A percentile compares a stretch with the other conserved stretches of the same genome.
Conservation (phyloP, 2,329 filamentous ascomycete species). For the Fusarium neocosmosporiellum region DNA sequence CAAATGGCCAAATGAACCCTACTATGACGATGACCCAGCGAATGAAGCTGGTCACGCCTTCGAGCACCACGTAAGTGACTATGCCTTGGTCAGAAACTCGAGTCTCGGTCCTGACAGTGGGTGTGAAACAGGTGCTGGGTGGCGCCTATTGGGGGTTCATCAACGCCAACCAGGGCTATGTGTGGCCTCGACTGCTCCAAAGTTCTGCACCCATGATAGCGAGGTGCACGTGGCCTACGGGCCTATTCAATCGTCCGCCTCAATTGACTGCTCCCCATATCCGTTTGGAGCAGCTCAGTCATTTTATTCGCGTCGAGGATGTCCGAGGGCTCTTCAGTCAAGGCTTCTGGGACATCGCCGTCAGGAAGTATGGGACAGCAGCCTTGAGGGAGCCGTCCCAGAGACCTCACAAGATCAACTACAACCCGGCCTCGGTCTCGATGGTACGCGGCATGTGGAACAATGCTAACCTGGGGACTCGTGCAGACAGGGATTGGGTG, state of each 20-base stretch:
- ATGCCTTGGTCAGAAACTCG: neutral
- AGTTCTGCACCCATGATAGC: constrained; percentile 21
- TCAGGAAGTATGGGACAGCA: constrained; percentile 40
- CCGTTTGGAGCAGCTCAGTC: constrained; percentile 4
- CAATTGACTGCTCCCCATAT: constrained; percentile 4
- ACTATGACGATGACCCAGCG: constrained; percentile 39
- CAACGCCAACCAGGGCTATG: neutral
- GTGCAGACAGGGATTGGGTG: constrained; percentile 1
- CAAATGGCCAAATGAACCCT: constrained; percentile 24
- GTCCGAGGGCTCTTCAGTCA: constrained; percentile 35
- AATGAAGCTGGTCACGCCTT: constrained; percentile 41
- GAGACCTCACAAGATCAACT: constrained; percentile 34
- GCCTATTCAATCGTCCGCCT: neutral
- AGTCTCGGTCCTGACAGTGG: constrained; percentile 1
- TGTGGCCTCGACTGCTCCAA: constrained; percentile 24
- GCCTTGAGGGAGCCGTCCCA: constrained; percentile 30
- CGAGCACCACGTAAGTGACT: constrained; percentile 29
- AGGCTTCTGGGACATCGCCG: constrained; percentile 42
- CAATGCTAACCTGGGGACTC: neutral
- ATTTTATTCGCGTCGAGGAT: constrained; percentile 27
- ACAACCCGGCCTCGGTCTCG: constrained; percentile 14
- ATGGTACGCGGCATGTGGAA: neutral
- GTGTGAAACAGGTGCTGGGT: constrained; percentile 31
- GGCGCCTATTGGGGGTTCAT: constrained; percentile 35
- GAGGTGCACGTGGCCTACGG: constrained; percentile 2